Percentiles rank a stretch among this genome's conserved stretches.
Evolutionary conservation across 1,284 basidiomycete genomes (phyloP).

Genomic region (Pseudozyma hubeiensis): DNA sequence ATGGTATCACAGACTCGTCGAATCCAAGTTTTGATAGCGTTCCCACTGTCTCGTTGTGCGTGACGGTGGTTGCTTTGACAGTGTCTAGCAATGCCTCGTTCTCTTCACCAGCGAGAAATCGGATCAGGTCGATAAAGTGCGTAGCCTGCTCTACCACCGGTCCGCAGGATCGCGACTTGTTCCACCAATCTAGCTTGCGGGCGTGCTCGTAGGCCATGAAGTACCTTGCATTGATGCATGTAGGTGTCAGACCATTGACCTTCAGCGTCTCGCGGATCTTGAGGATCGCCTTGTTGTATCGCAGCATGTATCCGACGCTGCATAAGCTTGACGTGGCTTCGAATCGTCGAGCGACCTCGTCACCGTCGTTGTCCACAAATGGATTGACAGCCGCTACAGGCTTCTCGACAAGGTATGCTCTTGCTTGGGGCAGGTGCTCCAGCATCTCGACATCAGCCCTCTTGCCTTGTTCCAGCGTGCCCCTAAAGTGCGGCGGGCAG

Average conservation of each 20-base stretch:
- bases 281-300: slow-evolving; percentile 40
- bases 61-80: slow-evolving; percentile 29
- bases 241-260: slow-evolving; percentile 25
- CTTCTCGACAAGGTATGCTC: slow-evolving; percentile 60
- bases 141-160: slow-evolving; percentile 67
- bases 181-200: slow-evolving; percentile 54
- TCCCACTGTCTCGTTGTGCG: slow-evolving; percentile 33
- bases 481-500: slow-evolving; percentile 46
- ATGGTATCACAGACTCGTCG: slow-evolving; percentile 29
- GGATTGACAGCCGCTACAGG: slow-evolving; percentile 55
- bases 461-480: slow-evolving; percentile 17
- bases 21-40: slow-evolving; percentile 33
- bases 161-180: slow-evolving; percentile 55
- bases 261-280: slow-evolving; percentile 27
- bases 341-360: slow-evolving; percentile 29
- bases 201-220: slow-evolving; percentile 59
- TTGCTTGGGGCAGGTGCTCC: slow-evolving; percentile 24
- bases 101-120: slow-evolving; percentile 33
- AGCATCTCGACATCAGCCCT: slow-evolving; percentile 32
- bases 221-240: slow-evolving; percentile 51
- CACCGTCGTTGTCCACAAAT: slow-evolving; percentile 26
- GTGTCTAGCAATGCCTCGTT: slow-evolving; percentile 29
- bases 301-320: slow-evolving; percentile 56
- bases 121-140: slow-evolving; percentile 61
- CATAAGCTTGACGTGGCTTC: slow-evolving; percentile 8